Evolutionary conservation across 2,329 filamentous ascomycete species (phyloP).

Genomic region (Whalleya microplaca): DNA sequence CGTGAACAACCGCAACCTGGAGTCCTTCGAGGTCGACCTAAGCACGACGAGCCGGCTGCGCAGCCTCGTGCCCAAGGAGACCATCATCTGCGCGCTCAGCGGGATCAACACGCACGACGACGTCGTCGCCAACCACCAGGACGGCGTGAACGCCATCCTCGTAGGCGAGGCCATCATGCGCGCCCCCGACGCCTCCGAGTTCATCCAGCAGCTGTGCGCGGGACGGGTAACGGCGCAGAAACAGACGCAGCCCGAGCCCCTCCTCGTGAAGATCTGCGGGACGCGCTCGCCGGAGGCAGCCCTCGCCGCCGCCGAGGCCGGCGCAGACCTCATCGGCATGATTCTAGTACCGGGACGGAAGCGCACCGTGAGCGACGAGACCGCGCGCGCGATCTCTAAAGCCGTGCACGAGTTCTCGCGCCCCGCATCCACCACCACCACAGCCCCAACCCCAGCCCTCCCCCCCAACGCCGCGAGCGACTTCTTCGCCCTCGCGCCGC

Average conservation of each 20-base stretch:
- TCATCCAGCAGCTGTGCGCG: conserved; percentile 84
- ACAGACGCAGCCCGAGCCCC: conserved; percentile 45
- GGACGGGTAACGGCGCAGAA: conserved; percentile 46
- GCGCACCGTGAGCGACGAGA: conserved; percentile 77
- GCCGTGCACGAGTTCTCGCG: conserved; percentile 65
- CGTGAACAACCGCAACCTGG: conserved; percentile 96
- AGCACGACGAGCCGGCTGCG: conserved; percentile 88
- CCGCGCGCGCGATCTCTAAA: conserved; percentile 78
- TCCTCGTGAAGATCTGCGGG: conserved; percentile 93
- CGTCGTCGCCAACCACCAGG: conserved; percentile 82
- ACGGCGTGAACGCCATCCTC: conserved; percentile 89
- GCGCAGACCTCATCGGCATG: conserved; percentile 91
- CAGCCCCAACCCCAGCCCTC: conserved; percentile 18
- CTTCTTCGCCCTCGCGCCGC: conserved; percentile 68
- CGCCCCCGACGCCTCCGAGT: conserved; percentile 77
- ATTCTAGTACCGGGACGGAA: conserved; percentile 83
- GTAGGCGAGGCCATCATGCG: conserved; percentile 97
- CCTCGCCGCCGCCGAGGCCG: conserved; percentile 77
- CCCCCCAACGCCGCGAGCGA: conserved; percentile 53
- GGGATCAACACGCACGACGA: conserved; percentile 90
- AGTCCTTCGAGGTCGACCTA: conserved; percentile 95
- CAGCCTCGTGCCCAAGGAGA: conserved; percentile 81
- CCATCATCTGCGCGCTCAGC: conserved; percentile 90
- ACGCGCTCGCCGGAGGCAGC: conserved; percentile 84
- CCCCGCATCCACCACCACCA: conserved; percentile 36